A percentile compares a stretch with the other conserved stretches of the same genome.
Conservation (phyloP, 768 basidiomycete genomes). For the Phylloporus sp. region DNA sequence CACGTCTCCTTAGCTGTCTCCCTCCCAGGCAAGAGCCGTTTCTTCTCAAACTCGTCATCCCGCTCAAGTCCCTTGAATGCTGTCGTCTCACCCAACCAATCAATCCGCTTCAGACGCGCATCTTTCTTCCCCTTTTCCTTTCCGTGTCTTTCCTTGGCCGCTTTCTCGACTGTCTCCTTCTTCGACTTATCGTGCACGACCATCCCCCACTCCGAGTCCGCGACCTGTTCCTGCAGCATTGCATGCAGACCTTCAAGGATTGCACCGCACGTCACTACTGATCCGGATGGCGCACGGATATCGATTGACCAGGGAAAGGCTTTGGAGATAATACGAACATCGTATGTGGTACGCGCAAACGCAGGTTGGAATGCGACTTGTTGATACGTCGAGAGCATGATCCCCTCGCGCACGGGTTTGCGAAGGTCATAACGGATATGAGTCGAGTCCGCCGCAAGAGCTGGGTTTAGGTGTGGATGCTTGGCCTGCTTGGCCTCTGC, state of each 20-base stretch:
- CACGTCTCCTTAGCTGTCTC: conserved; percentile 50
- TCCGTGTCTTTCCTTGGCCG: conserved; percentile 47
- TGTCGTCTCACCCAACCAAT: conserved; percentile 57
- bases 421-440: conserved; percentile 48
- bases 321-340: conserved; percentile 54
- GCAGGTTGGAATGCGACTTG: conserved; percentile 37
- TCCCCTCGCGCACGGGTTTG: conserved; percentile 39
- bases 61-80: conserved; percentile 61
- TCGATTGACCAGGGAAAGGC: conserved; percentile 66
- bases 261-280: conserved; percentile 43
- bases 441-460: conserved; percentile 50
- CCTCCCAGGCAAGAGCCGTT: conserved; percentile 45
- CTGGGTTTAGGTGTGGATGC: conserved; percentile 51
- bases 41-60: conserved; percentile 53
- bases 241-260: conserved; percentile 54
- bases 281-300: conserved; percentile 35
- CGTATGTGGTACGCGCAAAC: conserved; percentile 29
- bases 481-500: conserved; percentile 32
- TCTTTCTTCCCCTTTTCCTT: conserved; percentile 27
- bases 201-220: conserved; percentile 67
- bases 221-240: conserved; percentile 49
- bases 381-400: conserved; percentile 41
- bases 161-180: conserved; percentile 44
- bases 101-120: conserved; percentile 49
- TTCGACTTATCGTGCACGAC: conserved; percentile 41